Conservation (phyloP, 495 filamentous ascomycete species). For the Penicillium maclennaniae region DNA sequence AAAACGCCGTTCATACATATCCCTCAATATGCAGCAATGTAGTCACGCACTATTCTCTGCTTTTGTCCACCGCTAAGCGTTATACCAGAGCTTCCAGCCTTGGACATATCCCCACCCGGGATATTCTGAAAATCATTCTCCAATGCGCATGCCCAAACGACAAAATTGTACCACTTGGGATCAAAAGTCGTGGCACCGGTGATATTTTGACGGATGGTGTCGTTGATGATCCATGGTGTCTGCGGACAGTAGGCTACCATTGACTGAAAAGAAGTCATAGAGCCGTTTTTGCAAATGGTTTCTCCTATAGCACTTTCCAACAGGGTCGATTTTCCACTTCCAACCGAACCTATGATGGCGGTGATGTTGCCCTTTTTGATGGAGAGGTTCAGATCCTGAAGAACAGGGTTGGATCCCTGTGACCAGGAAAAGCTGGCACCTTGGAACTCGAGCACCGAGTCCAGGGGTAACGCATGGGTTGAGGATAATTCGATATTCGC, state of each 20-base stretch:
- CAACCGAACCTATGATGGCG: slow-evolving; percentile 37
- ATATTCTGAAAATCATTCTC: slow-evolving; percentile 8
- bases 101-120: slow-evolving; percentile 63
- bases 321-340: slow-evolving; percentile 36
- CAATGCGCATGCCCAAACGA: slow-evolving; percentile 27
- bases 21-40: not conserved
- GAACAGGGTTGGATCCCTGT: not conserved
- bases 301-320: slow-evolving; percentile 26
- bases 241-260: slow-evolving; percentile 39
- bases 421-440: slow-evolving; percentile 10
- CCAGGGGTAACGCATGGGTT: not conserved
- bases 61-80: slow-evolving; percentile 71
- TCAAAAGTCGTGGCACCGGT: slow-evolving; percentile 19
- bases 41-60: slow-evolving; percentile 53
- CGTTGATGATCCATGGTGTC: slow-evolving; percentile 38
- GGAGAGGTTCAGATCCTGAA: slow-evolving; percentile 3
- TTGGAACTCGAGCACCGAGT: slow-evolving; percentile 1
- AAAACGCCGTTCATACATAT: not conserved
- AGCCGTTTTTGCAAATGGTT: not conserved
- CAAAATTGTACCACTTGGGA: slow-evolving; percentile 30
- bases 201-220: slow-evolving; percentile 39
- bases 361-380: slow-evolving; percentile 15
- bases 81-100: slow-evolving; percentile 79
- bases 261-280: not conserved
- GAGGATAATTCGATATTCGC: not conserved